Conservation (phyloP, 495 filamentous ascomycete species). For the Neurospora sp. region DNA sequence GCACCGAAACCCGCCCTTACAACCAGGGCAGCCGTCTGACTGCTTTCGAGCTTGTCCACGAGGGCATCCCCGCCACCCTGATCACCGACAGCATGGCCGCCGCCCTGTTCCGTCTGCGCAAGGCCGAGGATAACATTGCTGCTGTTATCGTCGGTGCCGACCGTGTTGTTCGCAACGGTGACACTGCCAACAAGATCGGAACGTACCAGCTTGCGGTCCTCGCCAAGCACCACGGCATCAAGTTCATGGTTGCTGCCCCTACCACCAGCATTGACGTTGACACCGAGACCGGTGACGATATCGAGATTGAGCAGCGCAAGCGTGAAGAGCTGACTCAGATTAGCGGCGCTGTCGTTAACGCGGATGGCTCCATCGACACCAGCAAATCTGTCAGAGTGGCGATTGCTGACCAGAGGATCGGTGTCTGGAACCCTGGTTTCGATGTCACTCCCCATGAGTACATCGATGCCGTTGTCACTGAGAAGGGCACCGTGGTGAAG, state of each 20-base stretch:
- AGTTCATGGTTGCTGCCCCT: slow-evolving; percentile 91
- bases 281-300: slow-evolving; percentile 62
- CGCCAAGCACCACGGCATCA: slow-evolving; percentile 75
- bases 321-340: slow-evolving; percentile 70
- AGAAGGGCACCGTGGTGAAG: slow-evolving; percentile 79
- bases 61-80: slow-evolving; percentile 82
- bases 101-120: slow-evolving; percentile 56
- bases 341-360: slow-evolving; percentile 54
- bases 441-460: slow-evolving; percentile 80
- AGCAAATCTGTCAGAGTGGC: slow-evolving; percentile 54
- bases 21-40: slow-evolving; percentile 95
- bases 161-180: slow-evolving; percentile 88
- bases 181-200: slow-evolving; percentile 97
- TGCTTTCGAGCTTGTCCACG: slow-evolving; percentile 89
- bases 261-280: slow-evolving; percentile 85
- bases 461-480: slow-evolving; percentile 91
- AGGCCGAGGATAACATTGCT: slow-evolving; percentile 49
- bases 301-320: slow-evolving; percentile 81
- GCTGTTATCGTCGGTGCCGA: slow-evolving; percentile 93
- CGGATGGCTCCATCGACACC: slow-evolving; percentile 38
- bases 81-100: slow-evolving; percentile 97
- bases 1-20: slow-evolving; percentile 94
- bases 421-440: slow-evolving; percentile 93
- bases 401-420: slow-evolving; percentile 71
- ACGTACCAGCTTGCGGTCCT: slow-evolving; percentile 87